Evolutionary conservation across 2,329 filamentous ascomycete species (phyloP).

Genomic region (Colletotrichum horii): DNA sequence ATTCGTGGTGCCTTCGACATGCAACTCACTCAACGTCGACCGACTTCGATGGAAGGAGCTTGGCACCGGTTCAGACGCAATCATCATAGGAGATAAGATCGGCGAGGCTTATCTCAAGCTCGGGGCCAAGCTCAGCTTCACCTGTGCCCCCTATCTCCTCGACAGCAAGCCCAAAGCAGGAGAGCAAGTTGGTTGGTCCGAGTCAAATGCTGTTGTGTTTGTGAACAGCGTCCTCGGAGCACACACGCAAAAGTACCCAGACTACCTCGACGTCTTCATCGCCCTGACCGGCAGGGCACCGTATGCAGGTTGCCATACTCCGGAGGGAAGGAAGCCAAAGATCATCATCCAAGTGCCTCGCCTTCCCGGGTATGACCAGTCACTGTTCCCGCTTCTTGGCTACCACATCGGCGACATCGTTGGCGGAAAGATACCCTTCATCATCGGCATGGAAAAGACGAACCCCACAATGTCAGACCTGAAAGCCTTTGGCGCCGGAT

Average conservation of each 20-base stretch:
- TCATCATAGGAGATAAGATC: constrained; percentile 34
- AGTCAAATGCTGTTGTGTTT: constrained; percentile 51
- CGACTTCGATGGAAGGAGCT: constrained; percentile 41
- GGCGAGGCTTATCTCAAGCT: constrained; percentile 42
- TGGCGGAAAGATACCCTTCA: constrained; percentile 35
- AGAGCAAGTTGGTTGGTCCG: constrained; percentile 47
- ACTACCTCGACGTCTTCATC: constrained; percentile 47
- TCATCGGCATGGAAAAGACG: constrained; percentile 35
- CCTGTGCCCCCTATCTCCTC: constrained; percentile 48
- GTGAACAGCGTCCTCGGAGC: constrained; percentile 51
- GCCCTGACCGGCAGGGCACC: constrained; percentile 50
- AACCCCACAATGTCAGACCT: constrained; percentile 33
- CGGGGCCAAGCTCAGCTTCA: constrained; percentile 46
- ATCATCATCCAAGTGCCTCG: constrained; percentile 39
- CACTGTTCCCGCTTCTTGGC: constrained; percentile 43
- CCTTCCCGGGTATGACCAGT: constrained; percentile 39
- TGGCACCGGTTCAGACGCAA: constrained; percentile 29
- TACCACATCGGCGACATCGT: constrained; percentile 38
- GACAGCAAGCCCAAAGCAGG: constrained; percentile 31
- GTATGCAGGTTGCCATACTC: constrained; percentile 47
- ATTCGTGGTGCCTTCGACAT: constrained; percentile 41
- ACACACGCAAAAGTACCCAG: constrained; percentile 49
- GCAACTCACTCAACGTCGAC: constrained; percentile 50
- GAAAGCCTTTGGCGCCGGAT: constrained; percentile 49
- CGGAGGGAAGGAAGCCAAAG: background rate